Base-by-base conservation (phyloP, 139 green algal genomes). In the Picochlorum sp. region DNA sequence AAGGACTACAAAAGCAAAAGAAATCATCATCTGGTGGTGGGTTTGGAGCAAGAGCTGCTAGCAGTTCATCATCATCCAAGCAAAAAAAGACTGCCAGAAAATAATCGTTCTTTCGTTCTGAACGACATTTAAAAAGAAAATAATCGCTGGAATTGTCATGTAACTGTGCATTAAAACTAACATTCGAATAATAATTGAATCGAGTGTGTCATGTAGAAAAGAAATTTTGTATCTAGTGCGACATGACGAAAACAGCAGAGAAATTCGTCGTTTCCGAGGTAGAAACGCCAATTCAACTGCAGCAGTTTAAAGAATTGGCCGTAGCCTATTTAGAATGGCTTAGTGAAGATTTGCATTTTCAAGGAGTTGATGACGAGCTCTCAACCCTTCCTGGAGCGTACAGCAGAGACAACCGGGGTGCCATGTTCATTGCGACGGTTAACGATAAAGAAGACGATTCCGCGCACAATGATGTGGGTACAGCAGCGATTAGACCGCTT, bases 331-430 rank as follows among this genome's bases (percentile, higher is more conserved):
- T 73, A 37, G 65, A 73, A 18, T 73, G 65, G 58, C 37, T 73
- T 5, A 57, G 65, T 6, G 65, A 67, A 16, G 58, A 73, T 50
- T 40, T 73, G 28, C 51, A 50, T 4, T 73, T 73, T 24, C 65
- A 73, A 44, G 57, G 40, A 2, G 30, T 68, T 0, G 58, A 73
- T 29, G 4, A 40, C 5, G 65, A 73, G 55, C 47, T 73, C 4
- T 35, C 58, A 7, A 63, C 44, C 49, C 36, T 73, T 32, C 65
- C 65, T 8, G 65, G 65, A 56, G 59, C 37, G 39, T 73, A 73
- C 20, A 37, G 36, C 4, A 14, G 18, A 0, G 35, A 65, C 20
- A n/a, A 16, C 5, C 18, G 58, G 13, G 65, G 65, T n/a, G 28
- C n/a, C 30, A 68, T 73, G 65, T 50, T 73, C 29, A 57, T 73